Percentiles rank a stretch among this genome's conserved stretches.
These are phyloP conservation scores for Teunomyces pallodes DNA, from an alignment of 805 yeast genomes.

Conservation along the genomic window DNA sequence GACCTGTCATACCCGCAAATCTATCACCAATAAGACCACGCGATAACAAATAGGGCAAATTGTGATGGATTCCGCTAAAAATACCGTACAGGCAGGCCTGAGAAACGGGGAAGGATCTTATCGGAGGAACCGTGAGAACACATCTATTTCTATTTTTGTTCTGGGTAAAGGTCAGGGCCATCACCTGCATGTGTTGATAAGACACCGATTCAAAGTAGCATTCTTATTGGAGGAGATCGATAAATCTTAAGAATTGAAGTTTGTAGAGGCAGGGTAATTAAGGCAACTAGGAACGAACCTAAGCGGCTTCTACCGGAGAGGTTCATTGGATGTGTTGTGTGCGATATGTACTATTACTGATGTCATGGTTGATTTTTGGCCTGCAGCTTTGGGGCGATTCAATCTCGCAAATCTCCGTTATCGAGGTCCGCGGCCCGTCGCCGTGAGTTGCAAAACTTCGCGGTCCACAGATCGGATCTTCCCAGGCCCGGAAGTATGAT, in stretches of 20 bases:
- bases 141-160: neutral
- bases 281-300: no score
- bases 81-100: neutral
- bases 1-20: neutral
- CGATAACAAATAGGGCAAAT: neutral
- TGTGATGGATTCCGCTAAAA: neutral
- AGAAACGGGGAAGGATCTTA: neutral
- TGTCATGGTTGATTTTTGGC: neutral
- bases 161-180: neutral
- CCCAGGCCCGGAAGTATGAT: neutral
- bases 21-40: slow-evolving; percentile 1
- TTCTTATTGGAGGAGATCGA: neutral
- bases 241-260: neutral
- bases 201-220: no score
- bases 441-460: slow-evolving; percentile 4
- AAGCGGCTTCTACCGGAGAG: neutral
- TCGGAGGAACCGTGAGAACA: neutral
- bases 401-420: neutral
- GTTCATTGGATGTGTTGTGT: neutral
- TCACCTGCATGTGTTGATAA: neutral
- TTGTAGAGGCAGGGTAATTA: neutral
- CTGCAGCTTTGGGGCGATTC: slow-evolving; percentile 1
- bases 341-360: neutral
- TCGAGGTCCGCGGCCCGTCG: slow-evolving; percentile 7
- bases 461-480: neutral